Evolutionary conservation across 208 protist species (phyloP).

Genomic region (Phytomonas sp.): DNA sequence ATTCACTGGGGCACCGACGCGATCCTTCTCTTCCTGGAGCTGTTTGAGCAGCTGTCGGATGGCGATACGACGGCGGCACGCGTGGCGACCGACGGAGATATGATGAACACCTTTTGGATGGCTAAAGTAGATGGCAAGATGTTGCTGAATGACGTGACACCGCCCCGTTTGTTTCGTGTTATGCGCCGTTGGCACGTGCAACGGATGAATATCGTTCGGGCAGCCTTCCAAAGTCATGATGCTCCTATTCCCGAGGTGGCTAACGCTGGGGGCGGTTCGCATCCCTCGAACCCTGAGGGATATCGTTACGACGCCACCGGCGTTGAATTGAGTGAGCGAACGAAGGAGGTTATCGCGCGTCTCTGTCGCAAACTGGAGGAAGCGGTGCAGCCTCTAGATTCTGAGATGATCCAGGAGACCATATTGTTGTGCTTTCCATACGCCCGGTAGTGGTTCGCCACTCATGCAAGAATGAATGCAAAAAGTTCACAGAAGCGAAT

Average conservation of each 20-base stretch:
- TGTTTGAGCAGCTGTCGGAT: conserved; percentile 27
- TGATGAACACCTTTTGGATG: conserved; percentile 65
- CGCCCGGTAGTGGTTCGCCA: conserved; percentile 9
- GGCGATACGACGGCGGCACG: conserved; percentile 3
- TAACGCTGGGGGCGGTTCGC: neutral
- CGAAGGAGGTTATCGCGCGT: conserved; percentile 12
- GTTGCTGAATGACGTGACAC: conserved; percentile 56
- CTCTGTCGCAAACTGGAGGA: conserved; percentile 25
- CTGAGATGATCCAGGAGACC: conserved; percentile 63
- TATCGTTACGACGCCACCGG: neutral
- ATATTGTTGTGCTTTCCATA: conserved; percentile 79
- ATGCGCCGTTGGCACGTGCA: conserved; percentile 76
- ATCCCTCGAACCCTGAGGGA: neutral
- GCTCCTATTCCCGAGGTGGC: neutral
- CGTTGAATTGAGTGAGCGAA: neutral
- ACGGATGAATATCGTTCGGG: conserved; percentile 23
- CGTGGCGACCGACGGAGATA: conserved; percentile 45
- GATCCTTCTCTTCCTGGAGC: conserved; percentile 39
- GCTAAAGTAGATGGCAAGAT: conserved; percentile 43
- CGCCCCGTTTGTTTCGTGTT: conserved; percentile 57
- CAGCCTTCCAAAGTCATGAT: neutral
- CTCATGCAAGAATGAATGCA: neutral
- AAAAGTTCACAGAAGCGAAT: neutral
- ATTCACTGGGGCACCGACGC: conserved; percentile 57
- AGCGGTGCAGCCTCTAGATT: conserved; percentile 28